Percentiles rank a stretch among this genome's conserved stretches.
Conservation (phyloP, 2,329 filamentous ascomycete genomes). For the Waltergamsia citrina region DNA sequence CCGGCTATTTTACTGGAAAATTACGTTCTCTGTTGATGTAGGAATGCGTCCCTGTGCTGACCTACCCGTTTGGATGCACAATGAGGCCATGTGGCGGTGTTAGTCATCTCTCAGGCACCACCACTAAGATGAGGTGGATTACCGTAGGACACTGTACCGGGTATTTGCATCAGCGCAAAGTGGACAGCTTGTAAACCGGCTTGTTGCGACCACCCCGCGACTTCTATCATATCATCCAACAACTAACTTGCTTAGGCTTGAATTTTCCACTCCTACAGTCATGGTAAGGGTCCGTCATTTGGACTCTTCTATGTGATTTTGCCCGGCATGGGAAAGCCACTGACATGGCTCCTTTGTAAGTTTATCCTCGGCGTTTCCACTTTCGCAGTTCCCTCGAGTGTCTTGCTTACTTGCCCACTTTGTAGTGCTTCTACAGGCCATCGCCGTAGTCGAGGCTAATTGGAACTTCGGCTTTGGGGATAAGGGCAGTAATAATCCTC, state of each 20-base stretch:
- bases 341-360: constrained; percentile 33
- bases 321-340: constrained; percentile 13
- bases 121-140: background rate
- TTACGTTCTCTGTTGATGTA: too few relatives aligned
- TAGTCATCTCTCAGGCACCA: background rate
- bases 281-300: background rate
- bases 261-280: too few relatives aligned
- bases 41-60: too few relatives aligned
- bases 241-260: too few relatives aligned
- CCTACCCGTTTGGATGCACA: too few relatives aligned
- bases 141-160: too few relatives aligned
- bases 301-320: constrained; percentile 19
- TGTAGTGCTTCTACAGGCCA: constrained; percentile 37
- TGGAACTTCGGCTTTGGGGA: constrained; percentile 4
- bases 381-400: constrained; percentile 1
- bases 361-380: constrained; percentile 6
- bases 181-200: constrained; percentile 2
- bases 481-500: background rate
- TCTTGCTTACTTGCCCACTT: constrained; percentile 12
- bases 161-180: constrained; percentile 1
- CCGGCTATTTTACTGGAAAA: too few relatives aligned
- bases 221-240: too few relatives aligned
- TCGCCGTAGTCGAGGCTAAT: constrained; percentile 24
- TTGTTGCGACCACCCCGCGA: too few relatives aligned
- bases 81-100: too few relatives aligned